These are phyloP conservation scores for Hura crepitans DNA, from an alignment of 441 rosid species.

Conservation along the genomic window DNA sequence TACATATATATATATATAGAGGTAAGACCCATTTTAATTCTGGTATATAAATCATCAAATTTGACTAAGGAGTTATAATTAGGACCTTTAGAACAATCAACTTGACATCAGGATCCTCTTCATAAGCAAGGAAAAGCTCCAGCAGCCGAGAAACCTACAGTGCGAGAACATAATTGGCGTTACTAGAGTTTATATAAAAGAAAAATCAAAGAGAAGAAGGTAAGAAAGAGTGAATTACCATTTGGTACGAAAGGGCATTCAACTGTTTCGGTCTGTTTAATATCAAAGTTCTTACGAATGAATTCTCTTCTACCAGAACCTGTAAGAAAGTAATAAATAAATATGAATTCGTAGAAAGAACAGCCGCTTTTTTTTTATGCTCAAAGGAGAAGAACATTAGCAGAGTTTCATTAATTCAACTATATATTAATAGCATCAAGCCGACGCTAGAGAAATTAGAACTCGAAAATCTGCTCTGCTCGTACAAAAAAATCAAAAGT, in stretches of 20 bases:
- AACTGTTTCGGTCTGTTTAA: constrained; percentile 65
- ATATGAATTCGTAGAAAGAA: background rate
- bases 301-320: constrained; percentile 61
- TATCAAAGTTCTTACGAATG: constrained; percentile 46
- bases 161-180: constrained; percentile 1
- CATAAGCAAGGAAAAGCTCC: constrained; percentile 50
- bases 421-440: background rate
- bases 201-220: background rate
- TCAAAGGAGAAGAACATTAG: no score
- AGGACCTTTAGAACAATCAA: constrained; percentile 62
- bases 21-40: background rate
- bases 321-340: constrained; percentile 14
- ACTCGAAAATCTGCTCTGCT: background rate
- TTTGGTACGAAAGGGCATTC: constrained; percentile 57
- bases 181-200: background rate
- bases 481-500: background rate
- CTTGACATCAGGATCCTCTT: constrained; percentile 48
- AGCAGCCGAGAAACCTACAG: constrained; percentile 46
- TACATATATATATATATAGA: no score
- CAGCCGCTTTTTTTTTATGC: background rate
- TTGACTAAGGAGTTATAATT: background rate
- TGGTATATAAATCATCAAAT: background rate
- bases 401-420: no score
- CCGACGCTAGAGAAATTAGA: background rate
- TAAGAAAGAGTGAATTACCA: constrained; percentile 29